A percentile compares a stretch with the other conserved stretches of the same genome.
Evolutionary conservation across 306 rosid species (phyloP).

Genomic region (Carpinus viminea): DNA sequence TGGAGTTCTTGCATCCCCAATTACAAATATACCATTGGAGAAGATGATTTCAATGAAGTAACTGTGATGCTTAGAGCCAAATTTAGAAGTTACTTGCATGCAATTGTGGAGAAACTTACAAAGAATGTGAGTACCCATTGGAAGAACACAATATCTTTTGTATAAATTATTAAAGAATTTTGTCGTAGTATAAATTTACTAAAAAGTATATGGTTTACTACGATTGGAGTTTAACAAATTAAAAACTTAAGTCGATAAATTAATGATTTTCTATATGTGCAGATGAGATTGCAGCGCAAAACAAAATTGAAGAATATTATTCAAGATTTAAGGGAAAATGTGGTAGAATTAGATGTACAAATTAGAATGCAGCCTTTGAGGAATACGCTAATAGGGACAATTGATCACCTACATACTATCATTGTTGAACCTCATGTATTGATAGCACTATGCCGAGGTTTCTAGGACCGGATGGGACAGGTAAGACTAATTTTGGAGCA

Average conservation of each 20-base stretch:
- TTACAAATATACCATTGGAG: slow-evolving; percentile 19
- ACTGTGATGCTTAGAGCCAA: slow-evolving; percentile 29
- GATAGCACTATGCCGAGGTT: slow-evolving; percentile 28
- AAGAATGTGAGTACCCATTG: slow-evolving; percentile 31
- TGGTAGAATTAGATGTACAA: slow-evolving; percentile 19
- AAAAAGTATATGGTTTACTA: neutral
- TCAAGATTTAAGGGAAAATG: slow-evolving; percentile 21
- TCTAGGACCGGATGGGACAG: slow-evolving; percentile 45
- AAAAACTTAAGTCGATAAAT: too few species aligned
- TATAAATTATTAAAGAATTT: neutral
- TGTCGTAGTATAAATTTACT: neutral
- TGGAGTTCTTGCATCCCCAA: slow-evolving; percentile 25
- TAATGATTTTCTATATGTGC: slow-evolving; percentile 1
- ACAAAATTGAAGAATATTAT: slow-evolving; percentile 44
- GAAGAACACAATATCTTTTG: neutral
- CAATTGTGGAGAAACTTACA: slow-evolving; percentile 36
- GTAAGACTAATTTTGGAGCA: neutral
- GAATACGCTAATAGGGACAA: slow-evolving; percentile 14
- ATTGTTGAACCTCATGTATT: slow-evolving; percentile 32
- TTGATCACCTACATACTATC: slow-evolving; percentile 24
- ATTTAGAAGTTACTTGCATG: slow-evolving; percentile 33
- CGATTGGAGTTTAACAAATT: too few species aligned
- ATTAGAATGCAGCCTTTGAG: slow-evolving; percentile 36
- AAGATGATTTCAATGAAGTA: slow-evolving; percentile 31
- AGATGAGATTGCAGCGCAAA: slow-evolving; percentile 30